Percentiles rank a stretch among this genome's conserved stretches.
phyloP scores from a whole-genome alignment of 2,329 filamentous ascomycete genomes.

The Colletotrichum gigasporum region DNA sequence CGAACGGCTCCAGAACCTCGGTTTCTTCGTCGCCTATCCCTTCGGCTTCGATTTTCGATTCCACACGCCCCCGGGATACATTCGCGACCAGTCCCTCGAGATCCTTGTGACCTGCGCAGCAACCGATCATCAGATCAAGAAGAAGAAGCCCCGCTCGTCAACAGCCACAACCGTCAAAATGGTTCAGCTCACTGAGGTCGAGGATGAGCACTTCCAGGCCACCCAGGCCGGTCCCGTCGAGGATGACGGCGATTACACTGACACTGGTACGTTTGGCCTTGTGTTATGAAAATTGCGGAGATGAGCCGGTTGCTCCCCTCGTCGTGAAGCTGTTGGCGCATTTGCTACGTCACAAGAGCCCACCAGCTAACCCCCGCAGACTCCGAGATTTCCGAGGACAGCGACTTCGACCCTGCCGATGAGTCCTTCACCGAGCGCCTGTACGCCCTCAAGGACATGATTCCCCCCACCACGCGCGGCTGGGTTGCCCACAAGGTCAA shows the following conservation, averaged over 20 bases:
- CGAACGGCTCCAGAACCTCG: slow-evolving; percentile 10
- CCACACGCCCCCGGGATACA: slow-evolving; percentile 14
- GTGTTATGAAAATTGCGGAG: background rate
- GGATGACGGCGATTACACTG: slow-evolving; percentile 91
- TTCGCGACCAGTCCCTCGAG: slow-evolving; percentile 1
- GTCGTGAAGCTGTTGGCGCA: background rate
- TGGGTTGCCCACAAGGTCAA: slow-evolving; percentile 70
- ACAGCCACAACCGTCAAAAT: slow-evolving; percentile 64
- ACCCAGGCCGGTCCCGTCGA: slow-evolving; percentile 76
- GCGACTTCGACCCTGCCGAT: slow-evolving; percentile 69
- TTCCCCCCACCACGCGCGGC: slow-evolving; percentile 77
- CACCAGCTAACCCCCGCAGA: slow-evolving; percentile 56
- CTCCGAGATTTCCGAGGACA: slow-evolving; percentile 85
- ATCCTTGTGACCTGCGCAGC: slow-evolving; percentile 2
- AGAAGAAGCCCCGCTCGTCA: slow-evolving; percentile 1
- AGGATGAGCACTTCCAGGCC: slow-evolving; percentile 92
- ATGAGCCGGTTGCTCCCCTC: background rate
- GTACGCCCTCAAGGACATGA: slow-evolving; percentile 77
- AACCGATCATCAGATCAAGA: background rate
- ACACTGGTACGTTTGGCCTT: slow-evolving; percentile 75
- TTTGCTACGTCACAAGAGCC: slow-evolving; percentile 13
- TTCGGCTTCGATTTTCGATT: slow-evolving; percentile 14
- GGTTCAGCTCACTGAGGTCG: slow-evolving; percentile 97
- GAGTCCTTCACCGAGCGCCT: slow-evolving; percentile 75
- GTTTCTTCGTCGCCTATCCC: slow-evolving; percentile 4